Conservation (phyloP, 352 stramenopile species). For the Phytophthora colocasiae region DNA sequence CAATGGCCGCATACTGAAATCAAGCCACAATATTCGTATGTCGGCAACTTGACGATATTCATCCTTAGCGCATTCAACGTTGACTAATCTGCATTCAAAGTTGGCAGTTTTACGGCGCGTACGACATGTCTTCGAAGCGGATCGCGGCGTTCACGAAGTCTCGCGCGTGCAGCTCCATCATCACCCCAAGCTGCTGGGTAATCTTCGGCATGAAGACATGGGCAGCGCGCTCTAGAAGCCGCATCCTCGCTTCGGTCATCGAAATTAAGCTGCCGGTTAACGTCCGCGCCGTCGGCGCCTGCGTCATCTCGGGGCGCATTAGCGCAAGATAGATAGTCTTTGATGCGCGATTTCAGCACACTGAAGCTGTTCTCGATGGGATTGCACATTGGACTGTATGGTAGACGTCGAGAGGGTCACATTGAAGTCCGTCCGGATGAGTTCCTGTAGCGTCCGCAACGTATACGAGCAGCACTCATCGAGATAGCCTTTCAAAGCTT, state of each 20-base stretch:
- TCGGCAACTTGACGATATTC: too few species aligned
- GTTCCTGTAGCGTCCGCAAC: too few species aligned
- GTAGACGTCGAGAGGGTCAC: too few species aligned
- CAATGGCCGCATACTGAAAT: too few species aligned
- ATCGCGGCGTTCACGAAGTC: not conserved
- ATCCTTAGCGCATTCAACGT: too few species aligned
- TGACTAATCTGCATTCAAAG: not conserved
- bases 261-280: not conserved
- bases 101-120: not conserved
- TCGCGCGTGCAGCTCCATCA: not conserved
- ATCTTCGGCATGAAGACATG: not conserved
- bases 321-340: conserved; percentile 8
- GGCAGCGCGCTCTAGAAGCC: not conserved
- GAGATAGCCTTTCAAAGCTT: too few species aligned
- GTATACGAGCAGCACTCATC: too few species aligned
- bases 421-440: too few species aligned
- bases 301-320: not conserved
- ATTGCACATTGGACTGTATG: conserved; percentile 24
- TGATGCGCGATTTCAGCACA: conserved; percentile 3
- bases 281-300: too few species aligned
- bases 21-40: too few species aligned
- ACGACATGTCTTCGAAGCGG: not conserved
- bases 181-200: not conserved
- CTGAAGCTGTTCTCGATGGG: conserved; percentile 24
- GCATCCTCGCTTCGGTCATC: not conserved